phyloP scores from a whole-genome alignment of 257 asterid genomes.

The Voacanga thouarsii region DNA sequence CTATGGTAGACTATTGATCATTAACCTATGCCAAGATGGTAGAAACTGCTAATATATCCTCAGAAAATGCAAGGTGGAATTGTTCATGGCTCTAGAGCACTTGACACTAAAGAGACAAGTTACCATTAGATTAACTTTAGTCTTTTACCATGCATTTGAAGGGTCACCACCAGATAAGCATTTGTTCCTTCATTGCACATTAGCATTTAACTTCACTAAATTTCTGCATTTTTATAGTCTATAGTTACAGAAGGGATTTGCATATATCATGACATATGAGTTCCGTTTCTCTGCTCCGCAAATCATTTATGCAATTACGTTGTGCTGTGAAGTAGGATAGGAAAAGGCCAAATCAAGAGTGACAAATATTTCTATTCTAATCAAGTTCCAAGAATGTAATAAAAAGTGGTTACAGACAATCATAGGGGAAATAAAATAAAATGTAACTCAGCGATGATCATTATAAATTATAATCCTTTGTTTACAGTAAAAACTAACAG shows the following conservation, averaged over 20 bases:
- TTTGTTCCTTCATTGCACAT: background rate
- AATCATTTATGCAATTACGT: background rate
- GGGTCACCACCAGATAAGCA: background rate
- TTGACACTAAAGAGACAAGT: background rate
- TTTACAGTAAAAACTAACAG: background rate
- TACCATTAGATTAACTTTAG: background rate
- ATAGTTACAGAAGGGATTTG: background rate
- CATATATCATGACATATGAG: background rate
- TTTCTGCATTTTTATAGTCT: background rate
- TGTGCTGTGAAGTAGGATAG: background rate
- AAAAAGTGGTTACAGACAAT: no score
- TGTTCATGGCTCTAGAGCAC: background rate
- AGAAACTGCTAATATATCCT: background rate
- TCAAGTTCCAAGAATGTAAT: background rate
- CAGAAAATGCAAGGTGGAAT: background rate
- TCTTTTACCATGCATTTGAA: background rate
- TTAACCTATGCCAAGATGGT: background rate
- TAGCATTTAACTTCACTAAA: background rate
- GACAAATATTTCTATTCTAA: background rate
- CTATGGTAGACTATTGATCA: background rate
- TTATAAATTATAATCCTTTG: background rate
- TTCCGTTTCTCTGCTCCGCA: conserved; percentile 4
- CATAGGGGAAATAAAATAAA: no score
- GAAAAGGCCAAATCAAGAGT: background rate
- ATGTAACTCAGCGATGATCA: background rate